Percentiles rank a stretch among this genome's conserved stretches.
Evolutionary conservation across 345 rosid genomes (phyloP).

Genomic region (sweet orange (Citrus sinensis)): DVS_A1.0 CM039163.1:3946501-3947000

Average conservation of each 20-base stretch:
- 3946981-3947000: conserved; percentile 74
- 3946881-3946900: background rate
- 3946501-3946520: too few species aligned
- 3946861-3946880: background rate
- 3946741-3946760: background rate
- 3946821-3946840: background rate
- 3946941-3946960: conserved; percentile 94
- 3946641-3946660: too few species aligned
- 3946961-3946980: conserved; percentile 92
- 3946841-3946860: background rate
- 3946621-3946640: too few species aligned
- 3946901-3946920: background rate
- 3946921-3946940: conserved; percentile 42
- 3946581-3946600: too few species aligned
- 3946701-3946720: background rate
- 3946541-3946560: too few species aligned
- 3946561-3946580: too few species aligned
- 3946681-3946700: background rate
- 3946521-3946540: too few species aligned
- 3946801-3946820: background rate
- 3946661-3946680: background rate
- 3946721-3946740: background rate
- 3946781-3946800: background rate
- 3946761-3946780: background rate
- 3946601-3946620: too few species aligned